Percentiles rank a stretch among this genome's conserved stretches.
Conservation (phyloP, 768 basidiomycete genomes). For the Boletellus emodensis region DNA sequence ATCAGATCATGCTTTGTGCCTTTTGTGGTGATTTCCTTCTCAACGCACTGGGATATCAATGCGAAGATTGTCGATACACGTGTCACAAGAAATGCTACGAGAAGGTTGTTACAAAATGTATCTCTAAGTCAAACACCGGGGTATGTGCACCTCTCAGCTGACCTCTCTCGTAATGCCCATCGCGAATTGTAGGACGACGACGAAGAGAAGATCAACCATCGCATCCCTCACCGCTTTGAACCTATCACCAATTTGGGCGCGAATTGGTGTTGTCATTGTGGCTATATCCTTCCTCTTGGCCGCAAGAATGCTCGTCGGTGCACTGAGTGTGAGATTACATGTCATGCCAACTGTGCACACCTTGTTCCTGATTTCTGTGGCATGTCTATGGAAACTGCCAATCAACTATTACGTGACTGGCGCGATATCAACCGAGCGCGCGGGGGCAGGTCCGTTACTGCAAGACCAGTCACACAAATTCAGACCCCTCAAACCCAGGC, state of each 20-base stretch:
- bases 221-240: conserved; percentile 98
- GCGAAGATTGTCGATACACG: conserved; percentile 97
- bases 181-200: conserved; percentile 69
- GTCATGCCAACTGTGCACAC: conserved; percentile 96
- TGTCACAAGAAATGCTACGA: conserved; percentile 99
- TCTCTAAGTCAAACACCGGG: conserved; percentile 92
- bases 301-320: conserved; percentile 96
- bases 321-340: conserved; percentile 93
- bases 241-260: conserved; percentile 95
- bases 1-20: conserved; percentile 97
- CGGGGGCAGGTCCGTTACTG: conserved; percentile 38
- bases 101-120: conserved; percentile 99
- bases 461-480: conserved; percentile 36
- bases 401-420: conserved; percentile 85
- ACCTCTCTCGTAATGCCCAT: conserved; percentile 2
- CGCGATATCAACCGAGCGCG: conserved; percentile 82
- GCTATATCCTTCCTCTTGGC: conserved; percentile 95
- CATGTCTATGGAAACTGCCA: conserved; percentile 99
- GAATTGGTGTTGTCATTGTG: conserved; percentile 99
- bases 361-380: conserved; percentile 99
- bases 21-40: conserved; percentile 97
- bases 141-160: conserved; percentile 45
- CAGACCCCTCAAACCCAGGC: conserved; percentile 30
- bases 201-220: conserved; percentile 98
- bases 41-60: conserved; percentile 97